Conservation (phyloP, 2,329 filamentous ascomycete species). For the Verticillium albo-atrum region DNA sequence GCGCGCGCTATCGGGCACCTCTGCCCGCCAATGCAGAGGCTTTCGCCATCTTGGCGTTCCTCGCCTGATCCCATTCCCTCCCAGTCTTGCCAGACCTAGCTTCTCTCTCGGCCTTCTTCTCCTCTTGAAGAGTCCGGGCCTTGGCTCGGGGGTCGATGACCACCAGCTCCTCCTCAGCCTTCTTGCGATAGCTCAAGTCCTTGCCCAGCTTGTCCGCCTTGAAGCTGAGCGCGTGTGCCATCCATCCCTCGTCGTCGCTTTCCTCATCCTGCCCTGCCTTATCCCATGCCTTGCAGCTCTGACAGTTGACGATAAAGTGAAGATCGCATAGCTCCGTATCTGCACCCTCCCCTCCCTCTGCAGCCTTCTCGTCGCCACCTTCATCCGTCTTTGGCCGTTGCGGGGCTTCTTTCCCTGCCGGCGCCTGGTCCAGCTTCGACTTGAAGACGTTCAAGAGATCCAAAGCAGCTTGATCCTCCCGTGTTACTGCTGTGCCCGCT, state of each 20-base stretch:
- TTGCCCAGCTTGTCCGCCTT: conserved; percentile 88
- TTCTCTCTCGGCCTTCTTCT: conserved; percentile 56
- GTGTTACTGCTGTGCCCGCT: conserved; percentile 7
- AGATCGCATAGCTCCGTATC: conserved; percentile 82
- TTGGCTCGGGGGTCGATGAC: conserved; percentile 91
- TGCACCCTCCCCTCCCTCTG: conserved; percentile 44
- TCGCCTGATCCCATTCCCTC: conserved; percentile 55
- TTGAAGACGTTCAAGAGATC: conserved; percentile 76
- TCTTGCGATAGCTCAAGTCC: conserved; percentile 83
- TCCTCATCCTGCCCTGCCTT: conserved; percentile 53
- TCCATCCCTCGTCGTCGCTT: conserved; percentile 68
- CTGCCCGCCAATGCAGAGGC: conserved; percentile 50
- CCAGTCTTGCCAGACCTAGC: conserved; percentile 43
- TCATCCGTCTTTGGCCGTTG: conserved; percentile 15
- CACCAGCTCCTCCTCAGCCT: conserved; percentile 84
- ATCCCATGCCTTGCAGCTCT: conserved; percentile 86
- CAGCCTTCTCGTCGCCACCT: conserved; percentile 17
- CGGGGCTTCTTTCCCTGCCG: conserved; percentile 30
- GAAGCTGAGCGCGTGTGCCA: conserved; percentile 80
- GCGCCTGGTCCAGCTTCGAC: conserved; percentile 61
- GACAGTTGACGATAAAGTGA: conserved; percentile 93
- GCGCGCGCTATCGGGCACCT: conserved; percentile 44
- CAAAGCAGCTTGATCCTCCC: conserved; percentile 60
- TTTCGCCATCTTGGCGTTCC: conserved; percentile 52
- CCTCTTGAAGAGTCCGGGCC: conserved; percentile 65